phyloP scores from a whole-genome alignment of 192 early-diverging fungal species.

The Helicostylum pulchrum region DNA sequence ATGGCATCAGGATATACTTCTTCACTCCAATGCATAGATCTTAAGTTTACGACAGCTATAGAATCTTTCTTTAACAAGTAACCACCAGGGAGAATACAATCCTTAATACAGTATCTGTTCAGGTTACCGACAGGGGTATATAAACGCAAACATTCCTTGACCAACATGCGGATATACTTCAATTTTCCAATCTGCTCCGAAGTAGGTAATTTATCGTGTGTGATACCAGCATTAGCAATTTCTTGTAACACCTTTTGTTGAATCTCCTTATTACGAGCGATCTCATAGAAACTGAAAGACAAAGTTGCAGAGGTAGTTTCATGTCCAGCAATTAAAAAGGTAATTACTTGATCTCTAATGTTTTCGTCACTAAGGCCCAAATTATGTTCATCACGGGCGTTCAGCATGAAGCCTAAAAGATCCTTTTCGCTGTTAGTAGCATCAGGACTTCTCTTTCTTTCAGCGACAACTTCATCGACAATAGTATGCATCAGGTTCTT shows the following conservation, averaged over 20 bases:
- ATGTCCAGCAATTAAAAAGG: slow-evolving; percentile 56
- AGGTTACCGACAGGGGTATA: slow-evolving; percentile 46
- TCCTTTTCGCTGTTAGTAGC: slow-evolving; percentile 37
- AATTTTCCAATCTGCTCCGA: slow-evolving; percentile 16
- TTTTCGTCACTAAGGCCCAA: slow-evolving; percentile 18
- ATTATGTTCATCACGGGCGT: slow-evolving; percentile 34
- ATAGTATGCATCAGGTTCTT: slow-evolving; percentile 40
- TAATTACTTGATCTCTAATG: slow-evolving; percentile 11
- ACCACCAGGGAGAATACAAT: slow-evolving; percentile 45
- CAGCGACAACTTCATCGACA: slow-evolving; percentile 45
- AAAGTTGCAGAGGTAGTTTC: slow-evolving; percentile 58
- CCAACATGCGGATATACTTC: slow-evolving; percentile 15
- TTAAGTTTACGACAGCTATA: slow-evolving; percentile 24
- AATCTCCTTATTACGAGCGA: slow-evolving; percentile 45
- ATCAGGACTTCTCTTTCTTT: slow-evolving; percentile 41
- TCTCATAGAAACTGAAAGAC: slow-evolving; percentile 42
- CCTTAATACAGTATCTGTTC: slow-evolving; percentile 37
- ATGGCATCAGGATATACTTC: slow-evolving; percentile 42
- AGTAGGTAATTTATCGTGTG: slow-evolving; percentile 19
- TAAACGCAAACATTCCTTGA: slow-evolving; percentile 31
- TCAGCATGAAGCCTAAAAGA: slow-evolving; percentile 55
- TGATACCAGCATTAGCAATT: slow-evolving; percentile 18
- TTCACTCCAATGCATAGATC: slow-evolving; percentile 45
- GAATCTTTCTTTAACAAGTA: slow-evolving; percentile 32
- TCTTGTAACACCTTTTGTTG: slow-evolving; percentile 24